These are phyloP conservation scores for Fusarium dimerum DNA, from an alignment of 2,329 filamentous ascomycete species.

Conservation along the genomic window DNA sequence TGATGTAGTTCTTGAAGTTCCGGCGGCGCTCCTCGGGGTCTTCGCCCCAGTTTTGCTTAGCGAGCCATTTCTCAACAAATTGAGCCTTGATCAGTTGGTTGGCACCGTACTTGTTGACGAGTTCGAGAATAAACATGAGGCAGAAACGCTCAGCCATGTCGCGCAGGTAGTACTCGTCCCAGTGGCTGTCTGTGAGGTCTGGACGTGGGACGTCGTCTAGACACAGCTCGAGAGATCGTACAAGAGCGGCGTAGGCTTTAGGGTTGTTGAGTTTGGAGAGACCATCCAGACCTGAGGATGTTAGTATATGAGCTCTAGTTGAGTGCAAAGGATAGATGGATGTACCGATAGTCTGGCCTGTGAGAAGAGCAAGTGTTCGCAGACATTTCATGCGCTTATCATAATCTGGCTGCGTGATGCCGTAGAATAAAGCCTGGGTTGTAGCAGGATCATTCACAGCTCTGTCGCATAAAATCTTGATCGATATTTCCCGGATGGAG, in stretches of 20 bases:
- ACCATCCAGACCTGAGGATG: slow-evolving; percentile 34
- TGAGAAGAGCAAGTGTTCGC: slow-evolving; percentile 57
- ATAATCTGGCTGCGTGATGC: slow-evolving; percentile 60
- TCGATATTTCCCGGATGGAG: slow-evolving; percentile 69
- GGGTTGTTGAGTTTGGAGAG: slow-evolving; percentile 51
- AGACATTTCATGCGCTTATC: slow-evolving; percentile 59
- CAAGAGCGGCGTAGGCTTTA: slow-evolving; percentile 56
- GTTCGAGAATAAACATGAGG: slow-evolving; percentile 56
- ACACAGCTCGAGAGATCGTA: slow-evolving; percentile 61
- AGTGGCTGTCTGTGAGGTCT: slow-evolving; percentile 54
- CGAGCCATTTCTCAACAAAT: slow-evolving; percentile 74
- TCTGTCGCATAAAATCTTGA: slow-evolving; percentile 57
- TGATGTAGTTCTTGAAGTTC: slow-evolving; percentile 56
- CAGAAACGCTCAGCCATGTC: slow-evolving; percentile 63
- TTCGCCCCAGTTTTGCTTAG: slow-evolving; percentile 68
- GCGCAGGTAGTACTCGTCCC: slow-evolving; percentile 64
- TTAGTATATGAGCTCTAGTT: slow-evolving; percentile 14
- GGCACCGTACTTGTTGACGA: slow-evolving; percentile 61
- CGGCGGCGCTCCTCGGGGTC: slow-evolving; percentile 50
- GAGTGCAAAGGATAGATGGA: not conserved
- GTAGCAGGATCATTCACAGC: slow-evolving; percentile 59
- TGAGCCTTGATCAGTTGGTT: slow-evolving; percentile 61
- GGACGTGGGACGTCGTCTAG: slow-evolving; percentile 52
- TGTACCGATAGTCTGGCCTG: slow-evolving; percentile 41
- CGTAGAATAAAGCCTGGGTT: slow-evolving; percentile 54